Evolutionary conservation across 148 eudicot species (phyloP).

Genomic region (Hydrangea macrophylla): DNA sequence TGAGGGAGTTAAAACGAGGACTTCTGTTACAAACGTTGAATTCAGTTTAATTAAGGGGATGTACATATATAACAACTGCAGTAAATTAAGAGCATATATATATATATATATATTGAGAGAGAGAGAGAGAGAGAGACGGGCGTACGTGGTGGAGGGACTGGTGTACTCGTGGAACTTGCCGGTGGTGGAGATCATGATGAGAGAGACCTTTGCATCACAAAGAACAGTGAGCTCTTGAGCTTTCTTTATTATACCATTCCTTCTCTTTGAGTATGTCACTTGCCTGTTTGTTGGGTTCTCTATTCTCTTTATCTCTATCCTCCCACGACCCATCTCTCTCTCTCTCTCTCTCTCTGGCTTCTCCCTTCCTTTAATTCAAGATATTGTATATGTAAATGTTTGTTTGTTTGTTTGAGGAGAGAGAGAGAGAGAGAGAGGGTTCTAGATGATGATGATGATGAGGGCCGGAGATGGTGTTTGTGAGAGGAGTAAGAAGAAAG

Average conservation of each 20-base stretch:
- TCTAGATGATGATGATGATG: too few species aligned
- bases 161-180: constrained; percentile 38
- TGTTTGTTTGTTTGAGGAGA: too few species aligned
- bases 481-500: not conserved
- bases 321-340: constrained; percentile 52
- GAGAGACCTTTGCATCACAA: constrained; percentile 58
- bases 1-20: too few species aligned
- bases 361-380: too few species aligned
- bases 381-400: too few species aligned
- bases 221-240: constrained; percentile 54
- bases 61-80: too few species aligned
- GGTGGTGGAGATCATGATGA: constrained; percentile 45
- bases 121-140: too few species aligned
- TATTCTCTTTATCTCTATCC: constrained; percentile 50
- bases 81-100: too few species aligned
- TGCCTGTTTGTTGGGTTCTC: constrained; percentile 56
- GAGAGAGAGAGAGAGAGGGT: too few species aligned
- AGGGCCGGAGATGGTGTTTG: too few species aligned
- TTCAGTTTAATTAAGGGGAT: too few species aligned
- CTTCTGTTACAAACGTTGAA: too few species aligned
- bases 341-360: constrained; percentile 4
- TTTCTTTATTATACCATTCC: constrained; percentile 63
- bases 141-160: constrained; percentile 43
- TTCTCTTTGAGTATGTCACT: constrained; percentile 61
- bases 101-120: not conserved